Percentiles rank a stretch among this genome's conserved stretches.
phyloP scores from a whole-genome alignment of 2,329 filamentous ascomycete species.

The Penicillium aurantiogriseum region DNA sequence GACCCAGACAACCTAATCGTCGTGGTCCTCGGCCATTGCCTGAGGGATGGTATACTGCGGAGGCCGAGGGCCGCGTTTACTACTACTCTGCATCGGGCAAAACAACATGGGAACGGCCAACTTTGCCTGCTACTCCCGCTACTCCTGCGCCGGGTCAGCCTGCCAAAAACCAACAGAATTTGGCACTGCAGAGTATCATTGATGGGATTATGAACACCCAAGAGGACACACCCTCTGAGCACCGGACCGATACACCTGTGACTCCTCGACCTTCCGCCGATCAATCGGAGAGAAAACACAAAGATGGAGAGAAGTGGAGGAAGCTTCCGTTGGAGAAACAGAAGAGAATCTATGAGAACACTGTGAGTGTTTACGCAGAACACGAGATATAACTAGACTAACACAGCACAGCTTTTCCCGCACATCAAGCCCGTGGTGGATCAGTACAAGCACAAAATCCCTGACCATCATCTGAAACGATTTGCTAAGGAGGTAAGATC shows the following conservation, averaged over 20 bases:
- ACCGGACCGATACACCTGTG: conserved; percentile 56
- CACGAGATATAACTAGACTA: background rate
- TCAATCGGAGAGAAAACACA: conserved; percentile 49
- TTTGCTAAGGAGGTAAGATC: conserved; percentile 59
- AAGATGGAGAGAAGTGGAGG: conserved; percentile 52
- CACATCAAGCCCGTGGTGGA: conserved; percentile 82
- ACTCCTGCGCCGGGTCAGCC: conserved; percentile 44
- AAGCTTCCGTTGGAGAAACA: conserved; percentile 66
- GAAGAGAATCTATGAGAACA: conserved; percentile 93
- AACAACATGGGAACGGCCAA: conserved; percentile 80
- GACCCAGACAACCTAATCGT: conserved; percentile 54
- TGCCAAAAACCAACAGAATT: conserved; percentile 69
- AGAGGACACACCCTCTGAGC: conserved; percentile 51
- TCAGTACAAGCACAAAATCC: conserved; percentile 82
- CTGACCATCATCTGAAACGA: conserved; percentile 70
- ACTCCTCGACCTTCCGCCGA: conserved; percentile 60
- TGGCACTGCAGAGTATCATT: conserved; percentile 79
- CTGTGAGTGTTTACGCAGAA: conserved; percentile 57
- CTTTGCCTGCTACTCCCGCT: conserved; percentile 63
- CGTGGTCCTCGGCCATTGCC: conserved; percentile 63
- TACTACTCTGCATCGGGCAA: conserved; percentile 78
- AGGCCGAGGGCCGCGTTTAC: conserved; percentile 68
- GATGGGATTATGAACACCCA: conserved; percentile 76
- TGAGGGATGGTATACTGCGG: conserved; percentile 79
- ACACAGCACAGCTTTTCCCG: conserved; percentile 65